Evolutionary conservation across 352 stramenopile species (phyloP).

Genomic region (Phytophthora cryptogea): DNA sequence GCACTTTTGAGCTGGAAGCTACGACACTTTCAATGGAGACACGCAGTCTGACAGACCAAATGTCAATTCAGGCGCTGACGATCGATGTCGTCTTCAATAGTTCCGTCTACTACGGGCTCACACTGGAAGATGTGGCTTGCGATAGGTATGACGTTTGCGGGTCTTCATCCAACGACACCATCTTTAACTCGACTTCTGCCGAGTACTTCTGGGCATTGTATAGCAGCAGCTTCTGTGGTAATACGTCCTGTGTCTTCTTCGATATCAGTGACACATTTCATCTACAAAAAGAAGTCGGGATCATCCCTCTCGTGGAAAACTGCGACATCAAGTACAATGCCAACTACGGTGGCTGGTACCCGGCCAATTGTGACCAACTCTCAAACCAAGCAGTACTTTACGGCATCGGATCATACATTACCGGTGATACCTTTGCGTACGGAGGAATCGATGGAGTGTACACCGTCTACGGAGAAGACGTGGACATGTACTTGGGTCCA

Average conservation of each 20-base stretch:
- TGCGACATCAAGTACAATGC: conserved; percentile 43
- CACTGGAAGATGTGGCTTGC: conserved; percentile 18
- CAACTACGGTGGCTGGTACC: conserved; percentile 48
- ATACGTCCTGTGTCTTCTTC: conserved; percentile 40
- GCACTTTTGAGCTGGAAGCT: conserved; percentile 27
- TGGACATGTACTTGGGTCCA: conserved; percentile 25
- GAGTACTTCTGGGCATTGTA: conserved; percentile 34
- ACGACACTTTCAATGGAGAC: conserved; percentile 34
- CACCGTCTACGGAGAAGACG: conserved; percentile 9
- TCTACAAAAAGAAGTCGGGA: conserved; percentile 42
- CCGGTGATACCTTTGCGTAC: conserved; percentile 37
- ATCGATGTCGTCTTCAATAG: conserved; percentile 34
- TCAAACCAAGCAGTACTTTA: conserved; percentile 41
- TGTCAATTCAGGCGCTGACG: conserved; percentile 30
- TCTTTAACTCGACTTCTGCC: conserved; percentile 1
- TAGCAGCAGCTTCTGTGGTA: conserved; percentile 38
- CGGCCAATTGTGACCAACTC: conserved; percentile 29
- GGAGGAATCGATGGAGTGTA: conserved; percentile 22
- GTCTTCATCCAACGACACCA: conserved; percentile 7
- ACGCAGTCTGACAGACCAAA: conserved; percentile 29
- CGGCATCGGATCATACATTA: conserved; percentile 52
- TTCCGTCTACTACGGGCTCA: conserved; percentile 27
- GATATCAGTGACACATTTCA: conserved; percentile 36
- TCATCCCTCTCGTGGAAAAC: conserved; percentile 35
- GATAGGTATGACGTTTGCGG: conserved; percentile 9